phyloP scores from a whole-genome alignment of 148 eudicot species.

The Beta vulgaris region DNA sequence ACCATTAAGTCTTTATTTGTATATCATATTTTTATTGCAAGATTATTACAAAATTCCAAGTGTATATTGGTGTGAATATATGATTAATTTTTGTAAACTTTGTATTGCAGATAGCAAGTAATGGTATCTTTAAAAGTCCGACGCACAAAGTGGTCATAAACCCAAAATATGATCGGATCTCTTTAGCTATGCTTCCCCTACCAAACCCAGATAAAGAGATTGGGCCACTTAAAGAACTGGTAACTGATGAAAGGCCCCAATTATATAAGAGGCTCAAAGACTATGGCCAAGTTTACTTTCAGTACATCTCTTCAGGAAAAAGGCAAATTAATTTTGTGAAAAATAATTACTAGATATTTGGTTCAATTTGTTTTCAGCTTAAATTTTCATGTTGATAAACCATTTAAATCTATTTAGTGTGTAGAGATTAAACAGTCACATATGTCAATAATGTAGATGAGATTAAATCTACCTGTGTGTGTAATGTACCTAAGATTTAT shows the following conservation, averaged over 20 bases:
- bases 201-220: conserved; percentile 32
- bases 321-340: conserved; percentile 14
- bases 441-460: no score
- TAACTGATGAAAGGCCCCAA: conserved; percentile 30
- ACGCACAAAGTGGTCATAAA: conserved; percentile 34
- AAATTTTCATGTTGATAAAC: no score
- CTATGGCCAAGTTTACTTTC: conserved; percentile 15
- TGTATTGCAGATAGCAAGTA: conserved; percentile 33
- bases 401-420: no score
- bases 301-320: conserved; percentile 9
- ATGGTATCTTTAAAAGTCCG: conserved; percentile 38
- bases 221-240: conserved; percentile 29
- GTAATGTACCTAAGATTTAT: no score
- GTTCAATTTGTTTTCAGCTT: no score
- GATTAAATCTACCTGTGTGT: no score
- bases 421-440: no score
- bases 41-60: no score
- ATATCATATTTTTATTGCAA: no score
- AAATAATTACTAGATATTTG: neutral
- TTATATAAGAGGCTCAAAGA: conserved; percentile 31
- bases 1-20: no score
- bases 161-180: conserved; percentile 24
- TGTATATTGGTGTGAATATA: no score
- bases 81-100: no score
- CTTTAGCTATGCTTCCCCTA: conserved; percentile 24